Conservation (phyloP, 495 filamentous ascomycete species). For the Aspergillus baeticus region DNA sequence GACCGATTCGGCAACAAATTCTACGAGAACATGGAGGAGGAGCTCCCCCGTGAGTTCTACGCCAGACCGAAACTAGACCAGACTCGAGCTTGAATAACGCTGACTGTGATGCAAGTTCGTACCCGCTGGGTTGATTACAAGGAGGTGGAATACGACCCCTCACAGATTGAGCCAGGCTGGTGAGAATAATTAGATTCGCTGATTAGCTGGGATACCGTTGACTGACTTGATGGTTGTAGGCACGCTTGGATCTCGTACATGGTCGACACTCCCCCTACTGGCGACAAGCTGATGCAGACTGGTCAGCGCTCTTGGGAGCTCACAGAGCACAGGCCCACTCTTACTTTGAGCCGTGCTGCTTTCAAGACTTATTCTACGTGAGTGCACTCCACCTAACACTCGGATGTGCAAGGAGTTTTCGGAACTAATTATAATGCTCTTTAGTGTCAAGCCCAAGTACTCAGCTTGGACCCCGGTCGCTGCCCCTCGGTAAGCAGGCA, state of each 20-base stretch:
- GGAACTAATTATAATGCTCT: not conserved
- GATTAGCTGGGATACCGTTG: not conserved
- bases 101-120: slow-evolving; percentile 59
- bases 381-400: slow-evolving; percentile 30
- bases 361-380: slow-evolving; percentile 95
- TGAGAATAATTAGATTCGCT: slow-evolving; percentile 29
- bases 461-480: slow-evolving; percentile 46
- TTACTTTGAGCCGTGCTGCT: slow-evolving; percentile 70
- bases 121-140: slow-evolving; percentile 99
- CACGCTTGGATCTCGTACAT: slow-evolving; percentile 96
- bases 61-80: not conserved
- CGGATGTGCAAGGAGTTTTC: not conserved
- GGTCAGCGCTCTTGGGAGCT: slow-evolving; percentile 71
- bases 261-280: slow-evolving; percentile 79
- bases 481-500: slow-evolving; percentile 39
- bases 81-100: not conserved
- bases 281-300: slow-evolving; percentile 70
- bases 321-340: slow-evolving; percentile 69
- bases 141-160: slow-evolving; percentile 81
- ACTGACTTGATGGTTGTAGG: slow-evolving; percentile 42
- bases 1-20: slow-evolving; percentile 97
- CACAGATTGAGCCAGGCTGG: slow-evolving; percentile 95
- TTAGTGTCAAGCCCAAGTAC: slow-evolving; percentile 42
- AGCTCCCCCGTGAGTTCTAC: slow-evolving; percentile 75
- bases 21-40: slow-evolving; percentile 89